phyloP scores from a whole-genome alignment of 768 basidiomycete species.

The Cystofilobasidium ferigula region DNA sequence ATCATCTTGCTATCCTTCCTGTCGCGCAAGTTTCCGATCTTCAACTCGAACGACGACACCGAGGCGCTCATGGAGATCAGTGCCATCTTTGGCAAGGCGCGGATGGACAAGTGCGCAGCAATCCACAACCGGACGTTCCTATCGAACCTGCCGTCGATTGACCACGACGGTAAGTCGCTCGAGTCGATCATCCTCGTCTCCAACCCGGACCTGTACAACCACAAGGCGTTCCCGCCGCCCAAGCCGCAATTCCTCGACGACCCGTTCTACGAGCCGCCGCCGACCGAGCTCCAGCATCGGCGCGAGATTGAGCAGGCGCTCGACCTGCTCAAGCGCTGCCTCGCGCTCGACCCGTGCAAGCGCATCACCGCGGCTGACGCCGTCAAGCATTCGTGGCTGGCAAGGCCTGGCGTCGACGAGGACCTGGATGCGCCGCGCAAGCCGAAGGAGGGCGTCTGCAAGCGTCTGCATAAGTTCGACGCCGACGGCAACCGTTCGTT shows the following conservation, averaged over 20 bases:
- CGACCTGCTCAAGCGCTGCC: constrained; percentile 58
- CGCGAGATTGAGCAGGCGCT: constrained; percentile 56
- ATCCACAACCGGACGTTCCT: constrained; percentile 81
- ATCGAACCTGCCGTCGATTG: constrained; percentile 76
- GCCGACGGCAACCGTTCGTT: constrained; percentile 4
- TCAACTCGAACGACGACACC: constrained; percentile 84
- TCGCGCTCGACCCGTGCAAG: constrained; percentile 66
- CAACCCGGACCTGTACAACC: constrained; percentile 50
- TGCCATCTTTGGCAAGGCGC: constrained; percentile 64
- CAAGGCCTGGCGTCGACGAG: constrained; percentile 42
- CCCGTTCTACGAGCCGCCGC: constrained; percentile 28
- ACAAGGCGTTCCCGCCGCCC: constrained; percentile 39
- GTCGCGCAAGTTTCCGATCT: constrained; percentile 80
- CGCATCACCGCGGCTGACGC: constrained; percentile 66
- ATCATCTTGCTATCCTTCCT: constrained; percentile 87
- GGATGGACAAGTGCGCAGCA: constrained; percentile 73
- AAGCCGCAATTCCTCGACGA: constrained; percentile 43
- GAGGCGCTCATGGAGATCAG: constrained; percentile 95
- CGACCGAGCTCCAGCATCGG: constrained; percentile 41
- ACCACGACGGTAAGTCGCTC: constrained; percentile 58
- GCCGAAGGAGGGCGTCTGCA: constrained; percentile 17
- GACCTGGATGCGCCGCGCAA: constrained; percentile 29
- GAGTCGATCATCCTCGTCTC: constrained; percentile 60
- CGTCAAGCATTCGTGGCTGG: constrained; percentile 67
- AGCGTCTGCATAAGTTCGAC: constrained; percentile 1